A percentile compares a stretch with the other conserved stretches of the same genome.
Evolutionary conservation across 1,284 basidiomycete species (phyloP).

Genomic region (Earliella scabrosa): DNA sequence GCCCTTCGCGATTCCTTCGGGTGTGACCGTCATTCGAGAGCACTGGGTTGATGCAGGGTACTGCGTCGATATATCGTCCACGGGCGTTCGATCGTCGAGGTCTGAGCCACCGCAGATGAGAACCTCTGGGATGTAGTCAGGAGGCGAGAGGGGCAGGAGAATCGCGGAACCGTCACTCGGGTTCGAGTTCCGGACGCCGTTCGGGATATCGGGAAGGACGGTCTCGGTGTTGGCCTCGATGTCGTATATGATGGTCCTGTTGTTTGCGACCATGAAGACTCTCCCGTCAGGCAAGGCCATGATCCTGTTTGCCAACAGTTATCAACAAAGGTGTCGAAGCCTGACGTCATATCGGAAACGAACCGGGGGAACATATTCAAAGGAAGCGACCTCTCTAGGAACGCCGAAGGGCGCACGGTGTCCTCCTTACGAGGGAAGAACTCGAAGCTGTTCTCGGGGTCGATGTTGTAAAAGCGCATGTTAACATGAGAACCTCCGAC

Average conservation of each 20-base stretch:
- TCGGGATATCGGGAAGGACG: conserved; percentile 47
- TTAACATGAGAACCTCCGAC: conserved; percentile 42
- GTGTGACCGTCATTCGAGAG: conserved; percentile 28
- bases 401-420: conserved; percentile 47
- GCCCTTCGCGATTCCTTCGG: conserved; percentile 23
- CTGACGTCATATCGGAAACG: background rate
- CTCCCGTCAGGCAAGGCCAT: conserved; percentile 41
- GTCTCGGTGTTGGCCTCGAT: conserved; percentile 39
- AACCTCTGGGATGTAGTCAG: conserved; percentile 48
- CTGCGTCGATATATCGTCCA: conserved; percentile 38
- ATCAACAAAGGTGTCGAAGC: background rate
- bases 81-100: conserved; percentile 31
- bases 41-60: conserved; percentile 47
- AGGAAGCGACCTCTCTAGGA: conserved; percentile 39
- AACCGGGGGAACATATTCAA: conserved; percentile 29
- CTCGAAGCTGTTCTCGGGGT: conserved; percentile 51
- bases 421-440: conserved; percentile 56
- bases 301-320: conserved; percentile 4
- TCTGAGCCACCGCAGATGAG: conserved; percentile 50
- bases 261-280: conserved; percentile 47
- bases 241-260: conserved; percentile 37
- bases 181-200: conserved; percentile 45
- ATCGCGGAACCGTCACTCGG: conserved; percentile 49
- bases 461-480: conserved; percentile 42
- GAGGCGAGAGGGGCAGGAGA: conserved; percentile 50